Evolutionary conservation across 495 filamentous ascomycete genomes (phyloP).

Genomic region (Rhizodiscina lignyota): DNA sequence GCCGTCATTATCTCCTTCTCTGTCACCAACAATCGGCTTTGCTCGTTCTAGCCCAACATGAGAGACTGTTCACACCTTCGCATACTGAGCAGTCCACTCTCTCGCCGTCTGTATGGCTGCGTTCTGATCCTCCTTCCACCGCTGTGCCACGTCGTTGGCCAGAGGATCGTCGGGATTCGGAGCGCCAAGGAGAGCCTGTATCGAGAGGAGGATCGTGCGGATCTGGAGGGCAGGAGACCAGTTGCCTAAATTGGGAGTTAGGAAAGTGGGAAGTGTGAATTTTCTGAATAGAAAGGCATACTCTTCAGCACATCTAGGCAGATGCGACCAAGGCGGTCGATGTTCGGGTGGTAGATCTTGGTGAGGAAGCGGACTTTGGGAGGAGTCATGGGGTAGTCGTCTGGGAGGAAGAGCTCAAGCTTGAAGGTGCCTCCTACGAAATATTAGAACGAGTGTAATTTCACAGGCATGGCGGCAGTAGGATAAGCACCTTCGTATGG

Average conservation of each 20-base stretch:
- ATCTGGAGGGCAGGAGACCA: constrained; percentile 98
- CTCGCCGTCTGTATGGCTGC: constrained; percentile 79
- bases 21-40: too few relatives aligned
- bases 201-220: constrained; percentile 89
- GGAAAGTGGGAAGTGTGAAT: too few relatives aligned
- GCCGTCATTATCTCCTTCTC: too few relatives aligned
- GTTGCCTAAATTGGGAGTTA: constrained; percentile 52
- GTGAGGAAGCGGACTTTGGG: constrained; percentile 97
- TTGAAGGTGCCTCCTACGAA: constrained; percentile 90
- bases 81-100: constrained; percentile 75
- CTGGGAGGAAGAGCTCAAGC: constrained; percentile 95
- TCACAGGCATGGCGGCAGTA: background rate
- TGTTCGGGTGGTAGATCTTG: constrained; percentile 98
- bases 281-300: constrained; percentile 19
- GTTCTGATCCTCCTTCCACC: constrained; percentile 90
- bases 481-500: constrained; percentile 64
- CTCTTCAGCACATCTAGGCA: constrained; percentile 97
- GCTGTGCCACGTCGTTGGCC: constrained; percentile 92
- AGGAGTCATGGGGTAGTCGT: constrained; percentile 98
- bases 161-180: constrained; percentile 96
- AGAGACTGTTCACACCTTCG: constrained; percentile 26
- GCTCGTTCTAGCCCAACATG: too few relatives aligned
- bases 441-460: background rate
- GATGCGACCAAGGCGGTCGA: constrained; percentile 92
- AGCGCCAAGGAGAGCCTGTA: constrained; percentile 89